Evolutionary conservation across 176 grass and related monocot species (phyloP), one percentile per base, ranked within the genome.

Genomic region (Ensete glaucum): DNA sequence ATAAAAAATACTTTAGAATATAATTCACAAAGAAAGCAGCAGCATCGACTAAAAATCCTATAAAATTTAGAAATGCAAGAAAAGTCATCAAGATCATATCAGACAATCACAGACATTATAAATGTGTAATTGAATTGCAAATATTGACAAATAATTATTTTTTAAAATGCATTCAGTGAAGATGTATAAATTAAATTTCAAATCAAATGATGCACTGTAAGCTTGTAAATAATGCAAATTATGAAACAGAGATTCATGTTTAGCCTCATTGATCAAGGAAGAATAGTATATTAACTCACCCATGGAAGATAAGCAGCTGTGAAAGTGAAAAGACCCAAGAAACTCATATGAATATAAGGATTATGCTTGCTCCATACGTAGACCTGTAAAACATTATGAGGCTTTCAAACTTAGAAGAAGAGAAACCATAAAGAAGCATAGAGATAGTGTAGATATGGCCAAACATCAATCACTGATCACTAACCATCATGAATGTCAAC

Each of bases 281-380:
- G 57, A 74, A 15, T 73, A 64, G 64, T 16, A 65, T 8, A 52
- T 64, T 9, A 11, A 63, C 76, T 79, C 72, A 98, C 96, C 96
- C 96, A 99, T 74, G 96, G 96, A 24, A 99, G 85, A 80, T 95
- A 99, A 66, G 96, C 96, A 9, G 96, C 96, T 20, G 96, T 99
- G 68, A 99, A 99, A 48, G 96, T 99, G 81, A 99, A 99, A 72
- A 99, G 70, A 19, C 96, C 96, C 78, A 99, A 82, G 79, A 99
- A 99, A 76, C 96, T 99, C 96, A 99, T 99, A 62, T 95, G 91
- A 65, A 99, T 91, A 78, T 85, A 91, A 21, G 96, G 96, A 79
- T 99, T 99, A 82, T 99, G 91, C 74, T 99, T 99, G 82, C 96
- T 99, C 96, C 96, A 99, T n/a, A 99, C 91, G 81, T 99, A 99